A percentile compares a stretch with the other conserved stretches of the same genome.
Conservation (phyloP, 495 filamentous ascomycete species). For the Xylaria telfairii region DNA sequence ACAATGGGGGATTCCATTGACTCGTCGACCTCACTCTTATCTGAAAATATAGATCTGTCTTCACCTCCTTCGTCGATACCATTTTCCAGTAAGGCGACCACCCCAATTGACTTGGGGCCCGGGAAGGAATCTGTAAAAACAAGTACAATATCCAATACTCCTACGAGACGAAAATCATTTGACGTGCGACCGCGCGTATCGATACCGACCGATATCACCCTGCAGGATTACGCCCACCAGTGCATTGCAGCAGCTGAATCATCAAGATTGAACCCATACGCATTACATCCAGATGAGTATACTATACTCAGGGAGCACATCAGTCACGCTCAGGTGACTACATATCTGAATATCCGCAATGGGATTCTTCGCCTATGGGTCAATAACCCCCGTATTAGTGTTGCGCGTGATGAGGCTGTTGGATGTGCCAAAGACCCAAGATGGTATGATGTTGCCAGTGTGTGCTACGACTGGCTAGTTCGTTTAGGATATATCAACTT, state of each 20-base stretch:
- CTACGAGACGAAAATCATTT: constrained; percentile 45
- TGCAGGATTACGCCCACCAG: constrained; percentile 82
- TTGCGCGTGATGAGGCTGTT: constrained; percentile 85
- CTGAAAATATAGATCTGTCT: constrained; percentile 51
- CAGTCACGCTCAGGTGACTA: constrained; percentile 86
- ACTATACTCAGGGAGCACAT: constrained; percentile 77
- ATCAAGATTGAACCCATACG: constrained; percentile 87
- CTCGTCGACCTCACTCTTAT: constrained; percentile 39
- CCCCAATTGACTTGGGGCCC: constrained; percentile 56
- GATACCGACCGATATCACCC: constrained; percentile 75
- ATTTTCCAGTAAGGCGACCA: constrained; percentile 62
- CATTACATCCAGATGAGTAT: constrained; percentile 87
- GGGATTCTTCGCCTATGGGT: constrained; percentile 92
- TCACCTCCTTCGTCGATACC: constrained; percentile 48
- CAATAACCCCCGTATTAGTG: constrained; percentile 84
- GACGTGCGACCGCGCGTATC: constrained; percentile 76
- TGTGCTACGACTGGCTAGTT: constrained; percentile 92
- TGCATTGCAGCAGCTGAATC: constrained; percentile 87
- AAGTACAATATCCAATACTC: constrained; percentile 8
- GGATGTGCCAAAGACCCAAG: constrained; percentile 89
- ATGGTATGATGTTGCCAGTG: constrained; percentile 88
- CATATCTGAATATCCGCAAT: constrained; percentile 97
- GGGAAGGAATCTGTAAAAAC: constrained; percentile 35
- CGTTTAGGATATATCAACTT: constrained; percentile 96
- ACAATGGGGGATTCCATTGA: constrained; percentile 36